Evolutionary conservation across 139 green algal genomes (phyloP), one percentile per base, ranked within the genome.

Genomic region (Micractinium sp.): DNA sequence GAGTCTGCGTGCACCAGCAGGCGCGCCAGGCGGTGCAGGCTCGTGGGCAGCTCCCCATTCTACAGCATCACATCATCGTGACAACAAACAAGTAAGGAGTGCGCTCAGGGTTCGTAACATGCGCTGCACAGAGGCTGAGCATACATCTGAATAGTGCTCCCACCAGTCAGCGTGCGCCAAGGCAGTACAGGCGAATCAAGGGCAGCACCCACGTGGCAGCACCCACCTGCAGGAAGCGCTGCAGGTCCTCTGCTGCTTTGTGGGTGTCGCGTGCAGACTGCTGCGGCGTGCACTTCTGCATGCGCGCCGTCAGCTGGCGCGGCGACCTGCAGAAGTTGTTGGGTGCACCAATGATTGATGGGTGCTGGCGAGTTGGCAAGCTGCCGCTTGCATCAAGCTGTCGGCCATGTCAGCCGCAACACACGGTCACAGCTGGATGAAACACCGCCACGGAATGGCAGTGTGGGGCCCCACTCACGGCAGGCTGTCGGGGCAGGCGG

Each of bases 1-100:
- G 27, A 31, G 27, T 87, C 83, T 18, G 83, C 83, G 16, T 87
- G 66, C 29, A 66, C 38, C 83, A 87, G 83, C 83, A 87, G 39
- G 66, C 83, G 63, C 1, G 83, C 83, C 38, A 87, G 71, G 66
- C 83, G 83, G 36, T 81, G 67, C 35, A 39, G 83, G 83, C 66
- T 87, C 66, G 27, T 29, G 18, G 83, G 83, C 36, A 87, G 83
- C 83, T 87, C 83, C 4, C 83, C 66, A 23, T 67, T 74, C 83
- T 87, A 29, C 39, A 19, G 63, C 18, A 27, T 12, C 36, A 35
- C 4, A 39, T 23, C 3, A 35, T 5, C 33, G 18, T 53, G 16
- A 9, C 16, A 53, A 18, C 27, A n/a, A 31, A 78, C 1, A 27
- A 56, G 47, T 9, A 56, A 56, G 47, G 47, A 56, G 47, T 9